A percentile compares a stretch with the other conserved stretches of the same genome.
Evolutionary conservation across 441 rosid genomes (phyloP).

Genomic region (Pelargonium cotyledonis): DNA sequence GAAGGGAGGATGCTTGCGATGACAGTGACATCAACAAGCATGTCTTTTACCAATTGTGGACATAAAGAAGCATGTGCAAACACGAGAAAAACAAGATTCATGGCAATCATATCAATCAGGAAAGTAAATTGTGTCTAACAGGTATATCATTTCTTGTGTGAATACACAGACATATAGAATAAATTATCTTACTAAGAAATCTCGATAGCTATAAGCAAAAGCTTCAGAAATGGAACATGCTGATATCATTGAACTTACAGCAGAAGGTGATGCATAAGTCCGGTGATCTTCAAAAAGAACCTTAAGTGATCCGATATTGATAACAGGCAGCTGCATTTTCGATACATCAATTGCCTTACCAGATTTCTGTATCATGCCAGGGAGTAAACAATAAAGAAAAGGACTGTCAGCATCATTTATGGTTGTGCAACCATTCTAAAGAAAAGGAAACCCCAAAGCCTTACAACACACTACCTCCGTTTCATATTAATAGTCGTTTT

Average conservation of each 20-base stretch:
- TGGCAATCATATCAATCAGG: neutral
- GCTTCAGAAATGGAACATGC: conserved; percentile 5
- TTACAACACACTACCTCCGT: too few relatives aligned
- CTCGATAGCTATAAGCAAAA: conserved; percentile 9
- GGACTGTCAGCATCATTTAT: conserved; percentile 1
- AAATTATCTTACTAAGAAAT: neutral
- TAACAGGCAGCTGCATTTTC: conserved; percentile 71
- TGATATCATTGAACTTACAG: conserved; percentile 53
- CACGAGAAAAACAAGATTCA: neutral
- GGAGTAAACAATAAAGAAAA: conserved; percentile 2
- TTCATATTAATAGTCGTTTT: too few relatives aligned
- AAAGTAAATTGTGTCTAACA: neutral
- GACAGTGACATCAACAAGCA: neutral
- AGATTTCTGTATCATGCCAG: conserved; percentile 58
- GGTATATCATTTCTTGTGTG: neutral
- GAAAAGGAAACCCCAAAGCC: neutral
- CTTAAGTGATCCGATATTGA: conserved; percentile 71
- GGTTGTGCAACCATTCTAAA: conserved; percentile 6
- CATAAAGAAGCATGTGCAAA: conserved; percentile 7
- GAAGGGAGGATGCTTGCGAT: neutral
- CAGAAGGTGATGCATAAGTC: conserved; percentile 77
- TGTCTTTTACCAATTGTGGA: conserved; percentile 6
- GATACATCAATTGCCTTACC: conserved; percentile 76
- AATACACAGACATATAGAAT: conserved; percentile 1
- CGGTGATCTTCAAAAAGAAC: conserved; percentile 89